Evolutionary conservation across 768 basidiomycete genomes (phyloP).

Genomic region (Tephrocybe sp.): DNA sequence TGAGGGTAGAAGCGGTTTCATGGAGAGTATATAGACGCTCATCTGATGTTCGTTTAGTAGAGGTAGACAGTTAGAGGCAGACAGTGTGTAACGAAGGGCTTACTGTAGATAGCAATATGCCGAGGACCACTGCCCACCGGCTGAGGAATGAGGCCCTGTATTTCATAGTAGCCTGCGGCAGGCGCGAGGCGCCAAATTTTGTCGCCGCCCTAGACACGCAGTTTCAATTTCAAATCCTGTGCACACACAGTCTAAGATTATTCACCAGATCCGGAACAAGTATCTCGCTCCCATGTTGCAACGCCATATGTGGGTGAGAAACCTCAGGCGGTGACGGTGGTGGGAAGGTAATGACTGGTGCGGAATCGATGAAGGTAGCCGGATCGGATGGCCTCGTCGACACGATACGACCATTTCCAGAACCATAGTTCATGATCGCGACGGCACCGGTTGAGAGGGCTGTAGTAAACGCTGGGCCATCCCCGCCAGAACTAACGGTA

Average conservation of each 20-base stretch:
- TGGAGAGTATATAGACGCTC: constrained; percentile 53
- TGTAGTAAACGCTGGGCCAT: constrained; percentile 49
- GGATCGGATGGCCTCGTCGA: constrained; percentile 40
- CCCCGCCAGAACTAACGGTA: constrained; percentile 49
- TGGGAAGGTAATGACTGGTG: constrained; percentile 56
- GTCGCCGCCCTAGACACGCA: constrained; percentile 50
- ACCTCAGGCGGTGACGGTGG: constrained; percentile 31
- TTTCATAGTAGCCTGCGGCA: constrained; percentile 42
- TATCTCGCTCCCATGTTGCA: constrained; percentile 50
- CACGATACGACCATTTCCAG: constrained; percentile 55
- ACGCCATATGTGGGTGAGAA: constrained; percentile 65
- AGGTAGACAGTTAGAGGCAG: neutral
- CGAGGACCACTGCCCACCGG: constrained; percentile 55
- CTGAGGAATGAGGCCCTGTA: constrained; percentile 51
- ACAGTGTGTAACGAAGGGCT: neutral
- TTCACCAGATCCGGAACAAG: constrained; percentile 62
- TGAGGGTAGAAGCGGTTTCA: constrained; percentile 56
- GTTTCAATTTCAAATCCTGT: neutral
- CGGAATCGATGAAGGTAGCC: constrained; percentile 29
- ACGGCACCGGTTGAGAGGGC: constrained; percentile 57
- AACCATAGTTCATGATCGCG: constrained; percentile 58
- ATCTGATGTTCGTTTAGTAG: constrained; percentile 29
- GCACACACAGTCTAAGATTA: neutral
- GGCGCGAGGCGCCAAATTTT: constrained; percentile 62
- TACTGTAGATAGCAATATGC: constrained; percentile 48